phyloP scores from a whole-genome alignment of 192 early-diverging fungal species.

The Coemansia sp. region DNA sequence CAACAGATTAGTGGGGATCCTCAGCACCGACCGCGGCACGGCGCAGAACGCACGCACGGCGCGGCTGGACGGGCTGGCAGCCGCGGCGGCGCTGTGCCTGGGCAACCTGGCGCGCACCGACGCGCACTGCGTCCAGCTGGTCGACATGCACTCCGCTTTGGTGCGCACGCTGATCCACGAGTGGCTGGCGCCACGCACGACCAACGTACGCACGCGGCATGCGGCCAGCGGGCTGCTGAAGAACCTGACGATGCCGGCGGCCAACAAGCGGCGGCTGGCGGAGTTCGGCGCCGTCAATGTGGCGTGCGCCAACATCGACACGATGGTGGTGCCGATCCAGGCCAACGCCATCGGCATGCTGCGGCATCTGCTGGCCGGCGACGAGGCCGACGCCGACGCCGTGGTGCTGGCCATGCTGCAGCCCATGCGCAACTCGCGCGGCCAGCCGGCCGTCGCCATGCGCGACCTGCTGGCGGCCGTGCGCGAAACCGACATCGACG shows the following conservation, averaged over 20 bases:
- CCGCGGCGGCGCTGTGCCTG: slow-evolving; percentile 59
- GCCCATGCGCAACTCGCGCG: background rate
- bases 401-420: slow-evolving; percentile 10
- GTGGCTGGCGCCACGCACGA: slow-evolving; percentile 48
- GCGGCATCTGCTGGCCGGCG: slow-evolving; percentile 20
- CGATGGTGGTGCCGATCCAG: slow-evolving; percentile 45
- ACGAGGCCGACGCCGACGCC: background rate
- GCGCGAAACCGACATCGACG: slow-evolving; percentile 35
- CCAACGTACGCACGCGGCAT: slow-evolving; percentile 51
- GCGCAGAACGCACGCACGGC: background rate
- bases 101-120: slow-evolving; percentile 74
- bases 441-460: slow-evolving; percentile 12
- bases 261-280: slow-evolving; percentile 16
- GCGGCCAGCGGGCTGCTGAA: slow-evolving; percentile 65
- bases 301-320: slow-evolving; percentile 17
- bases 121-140: slow-evolving; percentile 60
- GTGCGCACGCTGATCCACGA: slow-evolving; percentile 53
- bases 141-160: slow-evolving; percentile 55
- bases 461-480: slow-evolving; percentile 18
- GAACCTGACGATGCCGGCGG: slow-evolving; percentile 61
- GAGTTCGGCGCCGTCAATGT: slow-evolving; percentile 18
- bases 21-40: slow-evolving; percentile 10
- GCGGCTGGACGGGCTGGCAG: slow-evolving; percentile 23
- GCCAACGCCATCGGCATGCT: slow-evolving; percentile 46
- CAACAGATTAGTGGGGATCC: slow-evolving; percentile 16